Conservation (phyloP, 768 basidiomycete genomes). For the Trametes punicea region DNA sequence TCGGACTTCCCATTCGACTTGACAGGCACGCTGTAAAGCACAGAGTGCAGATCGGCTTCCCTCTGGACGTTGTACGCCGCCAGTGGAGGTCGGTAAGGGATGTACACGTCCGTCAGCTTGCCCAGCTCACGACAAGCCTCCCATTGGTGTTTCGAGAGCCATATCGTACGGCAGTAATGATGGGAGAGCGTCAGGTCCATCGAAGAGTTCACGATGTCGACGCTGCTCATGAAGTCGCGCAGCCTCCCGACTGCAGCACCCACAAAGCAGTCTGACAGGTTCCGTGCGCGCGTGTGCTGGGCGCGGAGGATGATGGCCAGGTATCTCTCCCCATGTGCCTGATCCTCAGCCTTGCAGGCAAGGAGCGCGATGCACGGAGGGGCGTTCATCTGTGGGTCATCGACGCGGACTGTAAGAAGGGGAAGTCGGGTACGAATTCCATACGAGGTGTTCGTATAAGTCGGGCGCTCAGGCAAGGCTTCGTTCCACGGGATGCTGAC, state of each 20-base stretch:
- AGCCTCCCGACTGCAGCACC: neutral
- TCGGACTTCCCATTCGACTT: neutral
- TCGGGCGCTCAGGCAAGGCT: neutral
- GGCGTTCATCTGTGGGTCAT: neutral
- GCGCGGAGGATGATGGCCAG: slow-evolving; percentile 2
- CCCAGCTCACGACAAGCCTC: neutral
- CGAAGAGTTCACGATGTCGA: neutral
- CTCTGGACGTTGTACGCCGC: neutral
- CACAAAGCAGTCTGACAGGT: neutral
- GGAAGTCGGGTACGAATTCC: slow-evolving; percentile 6
- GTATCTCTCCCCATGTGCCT: neutral
- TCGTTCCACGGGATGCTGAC: neutral
- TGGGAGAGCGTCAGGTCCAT: neutral
- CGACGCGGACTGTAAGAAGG: neutral
- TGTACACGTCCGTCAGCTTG: slow-evolving; percentile 3
- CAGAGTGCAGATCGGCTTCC: neutral
- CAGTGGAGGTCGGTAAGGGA: slow-evolving; percentile 5
- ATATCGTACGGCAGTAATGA: slow-evolving; percentile 1
- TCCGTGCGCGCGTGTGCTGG: neutral
- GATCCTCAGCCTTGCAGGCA: neutral
- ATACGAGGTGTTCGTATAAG: slow-evolving; percentile 5
- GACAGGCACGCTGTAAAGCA: neutral
- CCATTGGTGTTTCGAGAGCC: neutral
- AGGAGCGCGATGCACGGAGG: slow-evolving; percentile 4
- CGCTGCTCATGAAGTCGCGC: neutral